These are phyloP conservation scores for Cyclocybe aegerita DNA, from an alignment of 768 basidiomycete genomes.

Conservation along the genomic window DNA sequence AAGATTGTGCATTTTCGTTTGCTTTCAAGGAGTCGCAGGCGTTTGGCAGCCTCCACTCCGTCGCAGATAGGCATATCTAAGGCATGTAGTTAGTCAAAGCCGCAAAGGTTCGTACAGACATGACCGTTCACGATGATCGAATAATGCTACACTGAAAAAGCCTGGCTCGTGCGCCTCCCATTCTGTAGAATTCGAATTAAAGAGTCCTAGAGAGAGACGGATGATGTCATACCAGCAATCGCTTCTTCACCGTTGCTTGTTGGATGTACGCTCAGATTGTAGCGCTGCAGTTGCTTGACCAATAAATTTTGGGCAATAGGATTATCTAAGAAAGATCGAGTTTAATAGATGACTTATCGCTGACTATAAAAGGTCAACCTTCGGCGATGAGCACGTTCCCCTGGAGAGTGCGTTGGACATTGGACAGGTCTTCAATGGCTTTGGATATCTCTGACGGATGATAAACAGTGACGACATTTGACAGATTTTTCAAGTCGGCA, in stretches of 20 bases:
- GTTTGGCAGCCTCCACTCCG: constrained; percentile 73
- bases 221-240: constrained; percentile 40
- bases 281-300: constrained; percentile 64
- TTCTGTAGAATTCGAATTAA: constrained; percentile 33
- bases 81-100: constrained; percentile 1
- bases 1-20: constrained; percentile 48
- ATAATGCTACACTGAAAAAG: constrained; percentile 67
- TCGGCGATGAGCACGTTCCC: constrained; percentile 75
- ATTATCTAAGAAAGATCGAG: constrained; percentile 47
- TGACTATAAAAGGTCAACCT: constrained; percentile 36
- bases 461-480: constrained; percentile 39
- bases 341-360: neutral
- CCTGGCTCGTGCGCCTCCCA: constrained; percentile 71
- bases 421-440: constrained; percentile 45
- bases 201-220: neutral
- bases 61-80: constrained; percentile 80
- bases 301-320: constrained; percentile 67
- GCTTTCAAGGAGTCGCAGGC: constrained; percentile 56
- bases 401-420: constrained; percentile 53
- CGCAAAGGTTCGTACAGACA: neutral
- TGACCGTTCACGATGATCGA: constrained; percentile 65
- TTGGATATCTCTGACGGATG: constrained; percentile 36
- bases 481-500: constrained; percentile 56
- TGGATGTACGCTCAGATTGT: constrained; percentile 57
- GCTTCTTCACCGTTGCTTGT: constrained; percentile 73